phyloP scores from a whole-genome alignment of 164 flowering plant genomes.

The Vitis amurensis region DNA sequence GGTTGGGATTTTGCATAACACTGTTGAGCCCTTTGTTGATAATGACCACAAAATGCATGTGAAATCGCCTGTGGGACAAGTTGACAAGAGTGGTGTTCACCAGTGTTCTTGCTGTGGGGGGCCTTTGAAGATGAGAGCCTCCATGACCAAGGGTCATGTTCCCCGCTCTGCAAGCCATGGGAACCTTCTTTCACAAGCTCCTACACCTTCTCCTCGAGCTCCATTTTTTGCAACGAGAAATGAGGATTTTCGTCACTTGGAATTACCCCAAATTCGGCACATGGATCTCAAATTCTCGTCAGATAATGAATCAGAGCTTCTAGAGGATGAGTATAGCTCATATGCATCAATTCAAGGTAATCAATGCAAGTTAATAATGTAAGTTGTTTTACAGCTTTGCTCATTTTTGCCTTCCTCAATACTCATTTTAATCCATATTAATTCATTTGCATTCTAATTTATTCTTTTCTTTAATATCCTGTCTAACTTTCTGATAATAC shows the following conservation, averaged over 20 bases:
- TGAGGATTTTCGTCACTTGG: constrained; percentile 31
- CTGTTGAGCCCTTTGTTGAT: constrained; percentile 53
- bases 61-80: constrained; percentile 21
- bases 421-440: background rate
- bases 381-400: background rate
- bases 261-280: constrained; percentile 39
- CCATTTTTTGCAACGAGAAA: constrained; percentile 20
- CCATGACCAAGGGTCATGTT: constrained; percentile 11
- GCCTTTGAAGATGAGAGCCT: constrained; percentile 41
- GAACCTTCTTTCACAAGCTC: constrained; percentile 32
- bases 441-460: background rate
- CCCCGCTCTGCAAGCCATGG: constrained; percentile 17
- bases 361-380: constrained; percentile 26
- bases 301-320: constrained; percentile 40
- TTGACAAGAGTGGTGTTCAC: constrained; percentile 20
- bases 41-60: constrained; percentile 39
- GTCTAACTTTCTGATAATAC: background rate
- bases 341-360: constrained; percentile 11
- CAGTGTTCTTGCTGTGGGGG: constrained; percentile 78
- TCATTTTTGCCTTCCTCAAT: background rate
- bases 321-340: constrained; percentile 35
- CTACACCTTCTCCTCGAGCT: constrained; percentile 55
- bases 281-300: constrained; percentile 48
- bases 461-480: constrained; percentile 6
- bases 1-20: constrained; percentile 59